These are phyloP conservation scores for Acarospora socialis DNA, from an alignment of 2,329 filamentous ascomycete genomes.

Conservation along the genomic window DNA sequence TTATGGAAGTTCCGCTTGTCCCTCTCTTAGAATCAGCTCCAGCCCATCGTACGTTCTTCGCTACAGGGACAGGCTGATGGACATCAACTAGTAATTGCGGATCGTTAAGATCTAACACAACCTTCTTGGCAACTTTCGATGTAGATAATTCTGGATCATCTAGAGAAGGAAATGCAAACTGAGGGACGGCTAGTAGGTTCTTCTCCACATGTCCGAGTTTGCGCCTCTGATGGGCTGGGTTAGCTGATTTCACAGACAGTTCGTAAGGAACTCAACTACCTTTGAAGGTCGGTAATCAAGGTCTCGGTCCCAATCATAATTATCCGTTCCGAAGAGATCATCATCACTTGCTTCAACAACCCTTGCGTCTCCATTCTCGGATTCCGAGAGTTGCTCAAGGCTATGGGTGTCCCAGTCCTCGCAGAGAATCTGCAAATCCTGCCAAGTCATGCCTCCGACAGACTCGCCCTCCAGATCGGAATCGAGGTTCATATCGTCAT, in stretches of 20 bases:
- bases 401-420: conserved; percentile 67
- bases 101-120: conserved; percentile 77
- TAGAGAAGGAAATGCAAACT: conserved; percentile 55
- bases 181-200: conserved; percentile 37
- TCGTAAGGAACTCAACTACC: too few relatives aligned
- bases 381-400: conserved; percentile 25
- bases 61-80: conserved; percentile 47
- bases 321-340: conserved; percentile 53
- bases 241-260: too few relatives aligned
- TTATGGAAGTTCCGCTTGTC: conserved; percentile 56
- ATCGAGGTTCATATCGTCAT: conserved; percentile 35
- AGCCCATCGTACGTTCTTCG: conserved; percentile 34
- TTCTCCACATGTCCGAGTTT: conserved; percentile 34
- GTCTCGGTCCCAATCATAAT: too few relatives aligned
- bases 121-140: conserved; percentile 57
- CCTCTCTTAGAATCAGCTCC: conserved; percentile 33
- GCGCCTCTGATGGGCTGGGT: conserved; percentile 61
- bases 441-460: conserved; percentile 59
- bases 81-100: conserved; percentile 74
- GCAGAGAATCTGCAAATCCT: conserved; percentile 73
- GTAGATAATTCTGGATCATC: conserved; percentile 68
- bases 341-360: conserved; percentile 34
- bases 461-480: conserved; percentile 46
- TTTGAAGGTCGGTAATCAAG: too few relatives aligned
- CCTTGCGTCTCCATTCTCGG: conserved; percentile 12